Conservation (phyloP, 441 rosid genomes). For the Syzygium malaccense region DNA sequence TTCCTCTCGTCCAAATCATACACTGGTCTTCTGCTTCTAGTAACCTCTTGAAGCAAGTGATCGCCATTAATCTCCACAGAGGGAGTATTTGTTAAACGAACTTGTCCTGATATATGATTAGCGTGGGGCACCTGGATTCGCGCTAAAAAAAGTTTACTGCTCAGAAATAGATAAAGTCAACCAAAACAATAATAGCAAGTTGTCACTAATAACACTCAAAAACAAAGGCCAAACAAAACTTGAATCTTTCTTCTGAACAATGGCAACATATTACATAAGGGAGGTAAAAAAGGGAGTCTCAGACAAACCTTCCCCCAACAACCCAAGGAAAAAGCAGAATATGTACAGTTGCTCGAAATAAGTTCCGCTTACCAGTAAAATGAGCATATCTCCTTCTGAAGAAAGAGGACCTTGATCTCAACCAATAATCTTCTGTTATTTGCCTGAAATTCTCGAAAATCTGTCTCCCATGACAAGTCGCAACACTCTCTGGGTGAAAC, state of each 20-base stretch:
- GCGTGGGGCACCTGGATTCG: slow-evolving; percentile 61
- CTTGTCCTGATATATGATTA: slow-evolving; percentile 28
- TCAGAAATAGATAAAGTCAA: slow-evolving; percentile 19
- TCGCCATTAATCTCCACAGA: slow-evolving; percentile 20
- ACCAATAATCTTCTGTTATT: slow-evolving; percentile 77
- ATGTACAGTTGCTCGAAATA: not conserved
- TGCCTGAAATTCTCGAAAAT: slow-evolving; percentile 75
- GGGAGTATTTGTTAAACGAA: slow-evolving; percentile 23
- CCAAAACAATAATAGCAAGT: not conserved
- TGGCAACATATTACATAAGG: too few species aligned
- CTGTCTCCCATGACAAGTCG: slow-evolving; percentile 72
- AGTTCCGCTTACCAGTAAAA: slow-evolving; percentile 37
- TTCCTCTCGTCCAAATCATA: slow-evolving; percentile 18
- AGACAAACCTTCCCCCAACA: slow-evolving; percentile 1
- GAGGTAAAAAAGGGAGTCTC: not conserved
- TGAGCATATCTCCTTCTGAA: slow-evolving; percentile 23
- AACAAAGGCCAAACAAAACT: not conserved
- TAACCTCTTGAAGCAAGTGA: slow-evolving; percentile 21
- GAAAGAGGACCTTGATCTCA: slow-evolving; percentile 28
- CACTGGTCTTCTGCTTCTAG: slow-evolving; percentile 13
- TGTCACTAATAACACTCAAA: not conserved
- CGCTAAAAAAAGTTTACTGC: slow-evolving; percentile 66
- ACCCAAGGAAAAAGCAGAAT: not conserved
- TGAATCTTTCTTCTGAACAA: not conserved
- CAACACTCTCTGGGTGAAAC: slow-evolving; percentile 99